Percentiles rank a stretch among this genome's conserved stretches.
phyloP scores from a whole-genome alignment of 148 eudicot genomes.

The Dysphania ambrosioides region DNA sequence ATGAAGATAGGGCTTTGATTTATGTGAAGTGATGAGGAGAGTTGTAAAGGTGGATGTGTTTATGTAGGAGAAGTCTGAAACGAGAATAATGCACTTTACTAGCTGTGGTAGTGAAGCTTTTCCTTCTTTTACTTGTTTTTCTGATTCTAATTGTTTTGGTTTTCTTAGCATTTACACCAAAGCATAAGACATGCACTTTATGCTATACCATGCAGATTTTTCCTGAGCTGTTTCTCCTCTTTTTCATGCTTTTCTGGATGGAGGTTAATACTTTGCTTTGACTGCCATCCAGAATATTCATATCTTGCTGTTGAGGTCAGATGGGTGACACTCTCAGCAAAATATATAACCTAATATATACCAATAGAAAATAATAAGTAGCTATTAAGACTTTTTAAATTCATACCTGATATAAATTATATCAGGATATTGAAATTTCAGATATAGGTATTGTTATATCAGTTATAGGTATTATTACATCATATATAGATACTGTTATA shows the following conservation, averaged over 20 bases:
- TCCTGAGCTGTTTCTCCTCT: not conserved
- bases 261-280: conserved; percentile 67
- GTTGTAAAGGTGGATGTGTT: conserved; percentile 28
- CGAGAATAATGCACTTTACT: conserved; percentile 31
- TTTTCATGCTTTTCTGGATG: conserved; percentile 23
- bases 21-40: conserved; percentile 9
- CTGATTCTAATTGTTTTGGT: conserved; percentile 22
- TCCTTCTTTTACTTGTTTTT: conserved; percentile 26
- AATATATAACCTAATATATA: not conserved
- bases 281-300: conserved; percentile 41
- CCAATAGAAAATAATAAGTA: no score
- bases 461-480: no score
- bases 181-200: conserved; percentile 36
- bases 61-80: conserved; percentile 42
- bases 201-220: not conserved
- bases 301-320: conserved; percentile 44
- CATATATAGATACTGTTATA: no score
- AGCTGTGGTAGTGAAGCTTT: conserved; percentile 56
- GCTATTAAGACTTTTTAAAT: no score
- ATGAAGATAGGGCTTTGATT: not conserved
- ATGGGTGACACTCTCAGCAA: not conserved
- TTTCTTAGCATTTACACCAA: conserved; percentile 58
- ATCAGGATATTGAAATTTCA: no score
- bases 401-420: no score
- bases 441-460: no score